Evolutionary conservation across 495 filamentous ascomycete species (phyloP).

Genomic region (Neohortaea acidophila): DNA sequence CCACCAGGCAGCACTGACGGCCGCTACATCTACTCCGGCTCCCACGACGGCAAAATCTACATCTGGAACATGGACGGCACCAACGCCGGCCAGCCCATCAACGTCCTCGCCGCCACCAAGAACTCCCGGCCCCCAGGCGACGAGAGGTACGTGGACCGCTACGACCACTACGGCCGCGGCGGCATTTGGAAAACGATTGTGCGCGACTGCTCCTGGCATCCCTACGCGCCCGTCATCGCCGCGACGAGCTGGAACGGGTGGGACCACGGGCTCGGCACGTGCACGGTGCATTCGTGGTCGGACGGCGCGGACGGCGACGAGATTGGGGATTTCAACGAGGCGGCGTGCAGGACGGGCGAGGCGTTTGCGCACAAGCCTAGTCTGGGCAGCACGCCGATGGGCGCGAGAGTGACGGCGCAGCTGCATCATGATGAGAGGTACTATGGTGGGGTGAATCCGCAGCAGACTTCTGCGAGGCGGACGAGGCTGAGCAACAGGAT

Average conservation of each 20-base stretch:
- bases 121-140: slow-evolving; percentile 40
- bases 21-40: slow-evolving; percentile 84
- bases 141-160: slow-evolving; percentile 18
- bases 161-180: slow-evolving; percentile 24
- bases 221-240: slow-evolving; percentile 72
- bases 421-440: slow-evolving; percentile 17
- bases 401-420: slow-evolving; percentile 14
- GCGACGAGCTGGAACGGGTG: slow-evolving; percentile 71
- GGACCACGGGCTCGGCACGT: slow-evolving; percentile 53
- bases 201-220: slow-evolving; percentile 91
- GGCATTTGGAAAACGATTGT: slow-evolving; percentile 64
- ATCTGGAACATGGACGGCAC: slow-evolving; percentile 93
- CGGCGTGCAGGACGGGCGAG: not conserved
- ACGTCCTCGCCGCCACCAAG: slow-evolving; percentile 54
- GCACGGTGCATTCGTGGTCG: slow-evolving; percentile 63
- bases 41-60: slow-evolving; percentile 72
- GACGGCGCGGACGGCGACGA: slow-evolving; percentile 49
- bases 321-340: slow-evolving; percentile 21
- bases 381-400: slow-evolving; percentile 16
- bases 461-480: not conserved
- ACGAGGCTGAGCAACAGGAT: slow-evolving; percentile 11
- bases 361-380: not conserved
- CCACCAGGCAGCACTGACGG: slow-evolving; percentile 78
- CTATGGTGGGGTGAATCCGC: slow-evolving; percentile 4
- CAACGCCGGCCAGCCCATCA: slow-evolving; percentile 51